phyloP scores from a whole-genome alignment of 306 rosid genomes.

The Castanopsis chinensis region DNA sequence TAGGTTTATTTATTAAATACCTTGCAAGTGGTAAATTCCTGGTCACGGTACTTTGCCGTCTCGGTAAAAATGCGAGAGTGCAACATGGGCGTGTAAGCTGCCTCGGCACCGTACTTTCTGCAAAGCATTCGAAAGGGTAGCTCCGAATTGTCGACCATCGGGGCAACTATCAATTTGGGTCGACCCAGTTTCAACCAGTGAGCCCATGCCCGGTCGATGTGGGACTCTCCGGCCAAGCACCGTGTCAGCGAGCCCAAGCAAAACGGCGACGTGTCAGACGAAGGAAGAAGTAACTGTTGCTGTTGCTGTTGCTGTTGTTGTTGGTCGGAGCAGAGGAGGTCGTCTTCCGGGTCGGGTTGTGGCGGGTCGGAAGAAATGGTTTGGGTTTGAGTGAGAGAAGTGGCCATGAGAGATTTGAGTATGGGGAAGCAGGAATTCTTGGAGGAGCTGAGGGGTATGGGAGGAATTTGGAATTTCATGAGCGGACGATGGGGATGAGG shows the following conservation, averaged over 20 bases:
- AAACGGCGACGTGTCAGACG: slow-evolving; percentile 11
- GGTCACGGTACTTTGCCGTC: slow-evolving; percentile 75
- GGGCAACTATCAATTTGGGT: slow-evolving; percentile 85
- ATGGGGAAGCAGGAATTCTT: background rate
- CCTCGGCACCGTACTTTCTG: slow-evolving; percentile 80
- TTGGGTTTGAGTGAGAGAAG: slow-evolving; percentile 12
- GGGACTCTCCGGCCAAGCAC: slow-evolving; percentile 48
- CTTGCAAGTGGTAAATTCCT: slow-evolving; percentile 90
- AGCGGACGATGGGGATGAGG: slow-evolving; percentile 37
- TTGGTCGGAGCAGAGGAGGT: slow-evolving; percentile 37
- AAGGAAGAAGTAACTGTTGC: background rate
- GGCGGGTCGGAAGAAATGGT: slow-evolving; percentile 23
- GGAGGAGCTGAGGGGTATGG: slow-evolving; percentile 6
- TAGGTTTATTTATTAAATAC: background rate
- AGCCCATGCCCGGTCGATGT: slow-evolving; percentile 75
- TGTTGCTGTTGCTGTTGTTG: background rate
- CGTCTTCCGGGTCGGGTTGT: slow-evolving; percentile 33
- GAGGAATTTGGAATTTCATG: slow-evolving; percentile 57
- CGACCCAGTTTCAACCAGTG: slow-evolving; percentile 82
- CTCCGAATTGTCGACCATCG: slow-evolving; percentile 97
- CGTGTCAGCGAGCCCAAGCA: slow-evolving; percentile 25
- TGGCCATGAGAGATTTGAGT: slow-evolving; percentile 47
- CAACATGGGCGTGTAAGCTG: slow-evolving; percentile 60
- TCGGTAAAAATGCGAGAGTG: slow-evolving; percentile 59
- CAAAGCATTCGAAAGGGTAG: slow-evolving; percentile 89